Base-by-base conservation (phyloP, 2,329 filamentous ascomycete genomes). In the Pseudodiploospora longispora region DNA sequence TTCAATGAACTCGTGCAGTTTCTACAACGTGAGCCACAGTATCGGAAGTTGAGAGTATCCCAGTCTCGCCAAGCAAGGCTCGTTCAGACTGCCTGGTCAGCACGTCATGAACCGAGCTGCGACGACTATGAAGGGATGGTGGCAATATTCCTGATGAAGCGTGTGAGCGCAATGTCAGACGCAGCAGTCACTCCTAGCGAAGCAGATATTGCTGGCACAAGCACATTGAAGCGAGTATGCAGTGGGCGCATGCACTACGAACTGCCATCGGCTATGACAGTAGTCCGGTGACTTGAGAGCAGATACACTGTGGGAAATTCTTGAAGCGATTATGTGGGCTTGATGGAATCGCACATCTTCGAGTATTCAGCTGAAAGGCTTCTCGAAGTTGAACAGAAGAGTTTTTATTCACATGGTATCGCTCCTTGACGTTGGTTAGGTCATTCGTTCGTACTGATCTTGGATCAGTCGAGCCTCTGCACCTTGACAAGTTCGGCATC, bases 1-100 rank as follows among this genome's bases (percentile, higher is more conserved):
- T 46, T 46, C 42, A 27, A 32, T 46, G 36, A 28, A 33, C 35
- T n/a, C 19, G 27, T 38, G 39, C 36, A 27, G 29, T 31, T 38
- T 46, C 29, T 29, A 27, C 35, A 40, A 40, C 27, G 40, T 35
- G 30, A 19, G 9, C 30, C 43, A 31, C 52, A 52, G 50, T 54
- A 58, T 60, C 64, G 60, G 71, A 75, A 78, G 79, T 83, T 59
- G 79, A 83, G 78, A 68, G 60, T 63, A 69, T 75, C 69, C 63
- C 61, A 61, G 72, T 74, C 72, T 66, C 67, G 70, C 69, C 61
- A 55, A 19, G 19, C 19, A 19, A 64, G 60, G 58, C 63, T 62
- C 56, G 54, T 55, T 55, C 58, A 60, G 62, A 62, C 51, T 56
- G 72, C 72, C 73, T 77, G 72, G 71, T 73, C 75, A 77, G 74